Evolutionary conservation across 169 alveolate species (phyloP), one percentile per base, ranked within the genome.

Genomic region (Plasmodium ovale): DNA sequence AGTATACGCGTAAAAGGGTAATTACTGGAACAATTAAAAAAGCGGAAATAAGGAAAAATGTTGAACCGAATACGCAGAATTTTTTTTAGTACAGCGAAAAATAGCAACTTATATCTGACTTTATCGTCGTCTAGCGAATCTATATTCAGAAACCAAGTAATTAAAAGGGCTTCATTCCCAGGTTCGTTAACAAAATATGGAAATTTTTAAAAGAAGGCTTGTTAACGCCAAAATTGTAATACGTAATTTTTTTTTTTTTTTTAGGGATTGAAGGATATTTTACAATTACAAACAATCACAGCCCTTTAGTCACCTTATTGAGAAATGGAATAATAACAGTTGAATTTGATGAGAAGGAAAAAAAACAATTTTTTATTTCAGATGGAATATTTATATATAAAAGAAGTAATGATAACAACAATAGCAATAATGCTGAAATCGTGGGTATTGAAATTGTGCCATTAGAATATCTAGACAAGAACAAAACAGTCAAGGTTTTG

Each of bases 391-490:
- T 79, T 65, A 79, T 79, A 29, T 79, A 79, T 65, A 79, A 79
- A 49, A 79, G 65, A 67, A 79, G 89, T 79, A 79, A 79, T 79
- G 89, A 79, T 62, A 79, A 65, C 42, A 79, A 29, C 25, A 79
- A 54, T 60, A 65, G 69, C 69, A 65, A 65, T 69, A 79, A 79
- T 79, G 89, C 89, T 49, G 89, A 79, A 64, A 53, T 79, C 19
- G 89, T 79, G 16, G 89, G 89, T 67, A 62, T 79, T 29, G 89
- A 79, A 79, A 79, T 79, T 31, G 89, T 79, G 27, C 89, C 89
- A 14, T 47, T 79, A 51, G 89, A 79, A 65, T 79, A 79, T 47
- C 58, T 79, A 44, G 89, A 79, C 82, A 79, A 79, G 51, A 79
- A 79, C 53, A 79, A 79, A 65, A 79, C 89, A 10, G 70, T 79